Percentiles rank a stretch among this genome's conserved stretches.
Evolutionary conservation across 768 basidiomycete species (phyloP).

Genomic region (Russula emetica): DNA sequence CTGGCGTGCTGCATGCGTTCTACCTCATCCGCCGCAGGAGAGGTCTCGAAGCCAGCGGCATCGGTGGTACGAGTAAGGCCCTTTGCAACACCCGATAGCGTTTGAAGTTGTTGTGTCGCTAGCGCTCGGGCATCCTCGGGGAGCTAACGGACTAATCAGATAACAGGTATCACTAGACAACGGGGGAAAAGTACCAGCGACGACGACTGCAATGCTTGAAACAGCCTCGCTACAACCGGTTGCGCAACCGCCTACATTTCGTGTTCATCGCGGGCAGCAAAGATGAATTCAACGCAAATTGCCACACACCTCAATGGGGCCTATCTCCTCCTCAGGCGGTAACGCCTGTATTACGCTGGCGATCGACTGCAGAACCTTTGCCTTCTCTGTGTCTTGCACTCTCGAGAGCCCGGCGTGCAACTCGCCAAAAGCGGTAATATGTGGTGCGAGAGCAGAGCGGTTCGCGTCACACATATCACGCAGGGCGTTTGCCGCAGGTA

Average conservation of each 20-base stretch:
- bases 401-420: constrained; percentile 71
- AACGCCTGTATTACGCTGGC: constrained; percentile 91
- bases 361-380: constrained; percentile 88
- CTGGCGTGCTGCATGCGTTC: too few species aligned
- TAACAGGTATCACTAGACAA: background rate
- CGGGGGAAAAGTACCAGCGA: constrained; percentile 41
- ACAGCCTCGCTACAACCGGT: constrained; percentile 68
- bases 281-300: background rate
- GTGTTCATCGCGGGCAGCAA: background rate
- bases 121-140: constrained; percentile 67
- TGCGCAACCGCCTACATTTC: constrained; percentile 58
- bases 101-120: constrained; percentile 71
- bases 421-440: constrained; percentile 80
- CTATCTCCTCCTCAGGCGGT: constrained; percentile 70
- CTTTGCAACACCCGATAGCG: constrained; percentile 78
- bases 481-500: constrained; percentile 72
- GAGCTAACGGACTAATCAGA: constrained; percentile 40
- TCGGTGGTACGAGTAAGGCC: constrained; percentile 80
- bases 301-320: constrained; percentile 61
- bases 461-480: constrained; percentile 89
- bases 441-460: constrained; percentile 72
- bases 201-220: constrained; percentile 54
- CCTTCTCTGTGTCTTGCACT: constrained; percentile 83
- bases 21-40: too few species aligned
- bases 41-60: constrained; percentile 53